phyloP scores from a whole-genome alignment of 148 eudicot genomes.

The Vaccinium macrocarpon region DNA sequence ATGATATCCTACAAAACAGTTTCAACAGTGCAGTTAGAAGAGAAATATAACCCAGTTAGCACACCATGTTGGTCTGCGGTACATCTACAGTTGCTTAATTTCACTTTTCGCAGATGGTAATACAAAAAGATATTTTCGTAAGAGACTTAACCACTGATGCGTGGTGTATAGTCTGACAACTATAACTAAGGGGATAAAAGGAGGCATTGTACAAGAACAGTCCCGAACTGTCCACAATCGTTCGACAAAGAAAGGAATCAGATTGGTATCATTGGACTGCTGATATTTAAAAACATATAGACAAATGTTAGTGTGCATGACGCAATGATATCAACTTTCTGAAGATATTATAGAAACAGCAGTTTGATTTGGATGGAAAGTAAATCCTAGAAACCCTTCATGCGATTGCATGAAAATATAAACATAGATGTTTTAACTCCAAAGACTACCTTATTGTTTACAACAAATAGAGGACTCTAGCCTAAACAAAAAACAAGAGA shows the following conservation, averaged over 20 bases:
- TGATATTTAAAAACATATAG: not conserved
- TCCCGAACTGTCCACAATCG: not conserved
- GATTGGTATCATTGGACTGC: not conserved
- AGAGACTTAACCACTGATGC: not conserved
- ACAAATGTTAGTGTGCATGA: not conserved
- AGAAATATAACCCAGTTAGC: not conserved
- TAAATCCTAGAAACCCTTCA: slow-evolving; percentile 1
- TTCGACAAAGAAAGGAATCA: not conserved
- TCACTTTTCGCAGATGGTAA: not conserved
- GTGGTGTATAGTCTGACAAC: not conserved
- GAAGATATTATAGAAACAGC: not conserved
- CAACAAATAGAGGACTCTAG: not conserved
- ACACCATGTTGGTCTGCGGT: not conserved
- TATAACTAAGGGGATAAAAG: not conserved
- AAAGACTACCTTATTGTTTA: not conserved
- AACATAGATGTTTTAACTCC: not conserved
- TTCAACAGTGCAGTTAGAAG: not conserved
- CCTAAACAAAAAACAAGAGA: slow-evolving; percentile 1
- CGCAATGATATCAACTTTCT: not conserved
- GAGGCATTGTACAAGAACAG: not conserved
- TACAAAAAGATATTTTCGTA: not conserved
- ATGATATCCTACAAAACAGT: slow-evolving; percentile 73
- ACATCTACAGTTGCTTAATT: no score
- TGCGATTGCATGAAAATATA: not conserved
- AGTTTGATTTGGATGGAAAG: not conserved